phyloP scores from a whole-genome alignment of 306 rosid genomes.

The Albizia julibrissin region DNA sequence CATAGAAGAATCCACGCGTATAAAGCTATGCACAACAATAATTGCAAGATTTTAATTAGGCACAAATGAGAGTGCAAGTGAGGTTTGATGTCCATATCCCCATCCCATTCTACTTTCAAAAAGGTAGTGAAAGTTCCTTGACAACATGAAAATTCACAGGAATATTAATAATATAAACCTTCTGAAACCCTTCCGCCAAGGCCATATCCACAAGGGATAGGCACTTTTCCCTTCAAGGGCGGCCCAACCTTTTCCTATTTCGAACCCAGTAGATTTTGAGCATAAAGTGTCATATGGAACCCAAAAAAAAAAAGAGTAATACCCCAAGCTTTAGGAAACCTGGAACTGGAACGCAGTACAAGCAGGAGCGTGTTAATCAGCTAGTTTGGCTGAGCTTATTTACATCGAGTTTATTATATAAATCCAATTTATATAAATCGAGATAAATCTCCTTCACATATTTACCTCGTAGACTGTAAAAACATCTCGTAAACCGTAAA shows the following conservation, averaged over 20 bases:
- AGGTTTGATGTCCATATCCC: background rate
- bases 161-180: too few relatives aligned
- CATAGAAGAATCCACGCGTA: background rate
- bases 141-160: background rate
- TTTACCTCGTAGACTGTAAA: too few relatives aligned
- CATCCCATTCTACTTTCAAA: background rate
- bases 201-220: background rate
- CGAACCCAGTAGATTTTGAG: background rate
- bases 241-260: background rate
- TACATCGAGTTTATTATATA: too few relatives aligned
- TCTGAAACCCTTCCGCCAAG: background rate
- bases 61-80: background rate
- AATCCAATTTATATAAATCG: too few relatives aligned
- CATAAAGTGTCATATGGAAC: background rate
- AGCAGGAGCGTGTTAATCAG: background rate
- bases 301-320: background rate
- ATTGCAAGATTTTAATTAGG: background rate
- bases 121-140: background rate
- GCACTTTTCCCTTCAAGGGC: background rate
- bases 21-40: background rate
- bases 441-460: too few relatives aligned
- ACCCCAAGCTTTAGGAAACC: background rate
- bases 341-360: background rate
- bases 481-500: too few relatives aligned
- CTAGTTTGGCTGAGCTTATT: too few relatives aligned